Evolutionary conservation across 495 filamentous ascomycete species (phyloP).

Genomic region (Penicillium coprophilum): DNA sequence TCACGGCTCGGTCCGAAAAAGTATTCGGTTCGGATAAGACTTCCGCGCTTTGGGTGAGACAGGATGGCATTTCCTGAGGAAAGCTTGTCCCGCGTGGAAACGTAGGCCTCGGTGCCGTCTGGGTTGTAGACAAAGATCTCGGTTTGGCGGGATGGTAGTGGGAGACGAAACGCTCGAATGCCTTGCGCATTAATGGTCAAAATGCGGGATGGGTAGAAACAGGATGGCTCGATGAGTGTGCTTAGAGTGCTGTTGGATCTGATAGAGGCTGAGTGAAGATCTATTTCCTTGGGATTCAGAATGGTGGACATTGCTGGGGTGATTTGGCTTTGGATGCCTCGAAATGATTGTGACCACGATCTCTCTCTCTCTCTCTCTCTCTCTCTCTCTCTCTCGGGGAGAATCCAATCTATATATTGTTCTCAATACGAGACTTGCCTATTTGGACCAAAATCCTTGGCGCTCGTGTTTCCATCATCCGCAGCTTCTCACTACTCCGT

Average conservation of each 20-base stretch:
- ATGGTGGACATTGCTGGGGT: slow-evolving; percentile 4
- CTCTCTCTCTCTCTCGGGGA: no score
- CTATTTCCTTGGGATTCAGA: slow-evolving; percentile 6
- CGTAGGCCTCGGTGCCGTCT: slow-evolving; percentile 37
- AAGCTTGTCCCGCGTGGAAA: slow-evolving; percentile 41
- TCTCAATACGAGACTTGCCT: slow-evolving; percentile 27
- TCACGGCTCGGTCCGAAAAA: slow-evolving; percentile 48
- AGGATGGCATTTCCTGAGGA: slow-evolving; percentile 44
- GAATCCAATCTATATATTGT: slow-evolving; percentile 4
- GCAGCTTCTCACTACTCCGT: background rate
- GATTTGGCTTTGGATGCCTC: background rate
- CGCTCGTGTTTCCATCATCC: background rate
- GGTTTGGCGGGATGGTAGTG: slow-evolving; percentile 38
- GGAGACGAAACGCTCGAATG: slow-evolving; percentile 43
- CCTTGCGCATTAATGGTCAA: slow-evolving; percentile 50
- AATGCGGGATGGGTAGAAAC: slow-evolving; percentile 19
- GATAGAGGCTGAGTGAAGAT: slow-evolving; percentile 6
- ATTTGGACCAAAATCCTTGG: slow-evolving; percentile 11
- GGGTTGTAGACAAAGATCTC: slow-evolving; percentile 46
- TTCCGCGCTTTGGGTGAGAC: slow-evolving; percentile 22
- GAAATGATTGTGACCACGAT: no score
- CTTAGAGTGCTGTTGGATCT: slow-evolving; percentile 14
- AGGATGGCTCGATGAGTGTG: slow-evolving; percentile 7
- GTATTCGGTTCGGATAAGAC: slow-evolving; percentile 46
- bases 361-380: no score